Evolutionary conservation across 169 alveolate species (phyloP), one percentile per base, ranked within the genome.

Genomic region (Neospora caninum): DNA sequence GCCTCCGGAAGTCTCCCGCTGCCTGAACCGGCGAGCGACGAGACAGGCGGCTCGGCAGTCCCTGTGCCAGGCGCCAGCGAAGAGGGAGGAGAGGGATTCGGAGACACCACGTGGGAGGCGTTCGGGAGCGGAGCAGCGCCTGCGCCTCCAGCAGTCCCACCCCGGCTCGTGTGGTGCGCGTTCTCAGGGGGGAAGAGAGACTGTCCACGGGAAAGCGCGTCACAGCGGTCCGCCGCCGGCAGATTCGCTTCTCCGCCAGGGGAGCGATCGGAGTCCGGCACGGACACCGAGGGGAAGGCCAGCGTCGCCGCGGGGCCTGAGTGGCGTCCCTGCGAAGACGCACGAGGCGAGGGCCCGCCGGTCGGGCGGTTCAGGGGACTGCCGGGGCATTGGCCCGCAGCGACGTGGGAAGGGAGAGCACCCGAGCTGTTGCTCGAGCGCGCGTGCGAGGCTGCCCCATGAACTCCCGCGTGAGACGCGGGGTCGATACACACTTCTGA

Each of bases 101-200:
- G 73, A 64, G 73, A 64, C 73, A 64, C 73, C 73, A 64, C 31
- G 73, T 29, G 73, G 73, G 73, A 64, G n/a, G 73, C 73, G 73
- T 16, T 64, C 64, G 64, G 64, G 73, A 16, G 73, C 31, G n/a
- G n/a, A 64, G 73, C 4, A 6, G 34, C 73, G 73, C 73, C 20
- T 6, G n/a, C 34, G 73, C 73, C 31, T 27, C 73, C 25, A 4
- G 73, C n/a, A 16, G n/a, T 64, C n/a, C 73, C 34, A 6, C 16
- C 31, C 20, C 73, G 25, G 20, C 73, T 64, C 34, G 73, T 27
- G 31, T 64, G 73, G 73, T 0, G 73, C 73, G n/a, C n/a, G 73
- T 64, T 64, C 73, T 64, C 73, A 29, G 73, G 73, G n/a, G 73
- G 73, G 20, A 64, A 64, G 73, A 64, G 73, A 64, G 73, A 64